phyloP scores from a whole-genome alignment of 1,284 basidiomycete species.

The Laetiporus sulphureus region DNA sequence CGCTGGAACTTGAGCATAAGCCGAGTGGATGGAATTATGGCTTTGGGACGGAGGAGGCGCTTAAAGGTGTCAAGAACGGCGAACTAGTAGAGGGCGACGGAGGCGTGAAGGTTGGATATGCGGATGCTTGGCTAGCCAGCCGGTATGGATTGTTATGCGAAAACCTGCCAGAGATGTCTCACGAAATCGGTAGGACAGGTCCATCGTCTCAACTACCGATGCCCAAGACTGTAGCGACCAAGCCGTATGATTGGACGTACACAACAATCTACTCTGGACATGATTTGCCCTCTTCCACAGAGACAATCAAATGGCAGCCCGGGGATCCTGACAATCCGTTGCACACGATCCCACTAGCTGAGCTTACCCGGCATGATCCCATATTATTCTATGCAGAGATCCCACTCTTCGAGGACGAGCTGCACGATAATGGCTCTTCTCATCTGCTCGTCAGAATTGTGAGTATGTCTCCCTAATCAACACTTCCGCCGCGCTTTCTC shows the following conservation, averaged over 20 bases:
- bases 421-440: conserved; percentile 91
- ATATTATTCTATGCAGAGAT: conserved; percentile 95
- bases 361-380: conserved; percentile 86
- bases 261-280: conserved; percentile 84
- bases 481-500: conserved; percentile 1
- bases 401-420: conserved; percentile 87
- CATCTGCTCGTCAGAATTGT: conserved; percentile 81
- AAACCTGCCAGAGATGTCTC: no score
- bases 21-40: conserved; percentile 58
- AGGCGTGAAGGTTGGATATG: conserved; percentile 90
- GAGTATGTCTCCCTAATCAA: conserved; percentile 29
- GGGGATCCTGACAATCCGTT: conserved; percentile 45
- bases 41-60: conserved; percentile 68
- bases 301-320: conserved; percentile 35
- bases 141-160: conserved; percentile 46
- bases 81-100: conserved; percentile 76
- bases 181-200: conserved; percentile 56
- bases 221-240: conserved; percentile 68
- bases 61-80: conserved; percentile 73
- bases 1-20: conserved; percentile 57
- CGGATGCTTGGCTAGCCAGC: conserved; percentile 89
- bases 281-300: conserved; percentile 18
- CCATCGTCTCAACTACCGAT: conserved; percentile 60
- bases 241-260: conserved; percentile 98
- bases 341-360: conserved; percentile 73